These are phyloP conservation scores for Beauveria pseudobassiana DNA, from an alignment of 2,329 filamentous ascomycete species.

Conservation along the genomic window DNA sequence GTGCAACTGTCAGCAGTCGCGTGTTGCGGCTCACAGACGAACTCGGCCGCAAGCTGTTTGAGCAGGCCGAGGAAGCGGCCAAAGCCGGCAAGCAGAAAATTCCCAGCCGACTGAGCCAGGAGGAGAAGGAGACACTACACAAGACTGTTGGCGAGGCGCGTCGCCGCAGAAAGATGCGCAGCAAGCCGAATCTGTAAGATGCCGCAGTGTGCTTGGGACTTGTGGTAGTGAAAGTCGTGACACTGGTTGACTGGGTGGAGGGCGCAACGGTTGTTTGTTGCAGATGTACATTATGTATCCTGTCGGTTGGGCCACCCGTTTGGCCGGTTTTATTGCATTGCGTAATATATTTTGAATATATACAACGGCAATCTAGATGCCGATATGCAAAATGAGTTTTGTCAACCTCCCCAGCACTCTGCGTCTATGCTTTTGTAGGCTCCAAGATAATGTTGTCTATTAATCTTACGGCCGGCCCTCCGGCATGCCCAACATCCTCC, in stretches of 20 bases:
- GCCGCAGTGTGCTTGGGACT: not conserved
- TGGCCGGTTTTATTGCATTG: not conserved
- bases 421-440: slow-evolving; percentile 20
- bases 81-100: slow-evolving; percentile 25
- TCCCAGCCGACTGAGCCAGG: slow-evolving; percentile 38
- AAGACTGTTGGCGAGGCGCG: slow-evolving; percentile 38
- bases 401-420: not conserved
- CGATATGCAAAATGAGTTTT: not conserved
- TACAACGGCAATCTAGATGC: not conserved
- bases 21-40: slow-evolving; percentile 71
- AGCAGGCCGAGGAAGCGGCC: slow-evolving; percentile 38
- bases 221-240: no score
- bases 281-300: slow-evolving; percentile 1
- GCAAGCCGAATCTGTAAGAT: slow-evolving; percentile 41
- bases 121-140: slow-evolving; percentile 40
- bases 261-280: not conserved
- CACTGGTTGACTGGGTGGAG: not conserved
- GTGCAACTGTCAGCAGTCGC: slow-evolving; percentile 75
- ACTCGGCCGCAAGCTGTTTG: slow-evolving; percentile 64
- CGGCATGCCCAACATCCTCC: slow-evolving; percentile 68
- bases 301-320: not conserved
- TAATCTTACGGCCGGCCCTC: slow-evolving; percentile 70
- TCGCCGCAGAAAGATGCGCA: slow-evolving; percentile 41
- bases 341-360: not conserved
- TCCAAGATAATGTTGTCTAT: slow-evolving; percentile 87